These are phyloP conservation scores for Paradendryphiella salina DNA, from an alignment of 2,329 filamentous ascomycete species.

Conservation along the genomic window DNA sequence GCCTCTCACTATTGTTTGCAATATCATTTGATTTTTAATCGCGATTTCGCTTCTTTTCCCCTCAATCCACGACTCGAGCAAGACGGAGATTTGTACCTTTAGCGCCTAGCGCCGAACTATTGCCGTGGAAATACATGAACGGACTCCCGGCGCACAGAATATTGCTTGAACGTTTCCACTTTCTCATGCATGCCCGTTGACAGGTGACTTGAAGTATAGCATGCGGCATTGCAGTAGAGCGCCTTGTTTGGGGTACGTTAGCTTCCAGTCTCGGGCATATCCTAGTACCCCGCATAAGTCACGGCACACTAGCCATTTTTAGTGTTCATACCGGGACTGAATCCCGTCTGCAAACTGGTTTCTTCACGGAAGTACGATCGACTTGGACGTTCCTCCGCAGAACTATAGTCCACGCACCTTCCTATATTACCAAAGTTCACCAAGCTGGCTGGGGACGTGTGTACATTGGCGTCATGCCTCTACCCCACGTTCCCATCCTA, in stretches of 20 bases:
- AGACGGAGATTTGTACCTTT: slow-evolving; percentile 11
- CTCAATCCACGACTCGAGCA: slow-evolving; percentile 7
- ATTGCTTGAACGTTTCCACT: slow-evolving; percentile 12
- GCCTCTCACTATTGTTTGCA: neutral
- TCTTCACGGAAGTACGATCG: neutral
- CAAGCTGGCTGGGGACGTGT: no score
- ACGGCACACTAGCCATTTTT: slow-evolving; percentile 7
- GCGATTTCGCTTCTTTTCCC: slow-evolving; percentile 1
- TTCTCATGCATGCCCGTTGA: slow-evolving; percentile 20
- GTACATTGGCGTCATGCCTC: no score
- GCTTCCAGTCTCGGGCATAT: slow-evolving; percentile 18
- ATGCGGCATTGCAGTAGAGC: neutral
- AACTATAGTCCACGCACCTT: no score
- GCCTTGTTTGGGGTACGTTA: slow-evolving; percentile 7
- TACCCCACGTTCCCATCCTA: no score
- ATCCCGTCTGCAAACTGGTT: neutral
- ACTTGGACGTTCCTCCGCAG: no score
- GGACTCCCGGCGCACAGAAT: neutral
- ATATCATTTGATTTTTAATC: slow-evolving; percentile 14
- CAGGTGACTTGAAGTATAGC: slow-evolving; percentile 16
- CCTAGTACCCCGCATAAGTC: slow-evolving; percentile 18
- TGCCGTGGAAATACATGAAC: slow-evolving; percentile 4
- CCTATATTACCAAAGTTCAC: no score
- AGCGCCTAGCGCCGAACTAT: slow-evolving; percentile 12
- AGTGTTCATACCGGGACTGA: slow-evolving; percentile 12